Percentiles rank a stretch among this genome's conserved stretches.
phyloP scores from a whole-genome alignment of 441 rosid genomes.

The Adansonia rubrostipa region DNA sequence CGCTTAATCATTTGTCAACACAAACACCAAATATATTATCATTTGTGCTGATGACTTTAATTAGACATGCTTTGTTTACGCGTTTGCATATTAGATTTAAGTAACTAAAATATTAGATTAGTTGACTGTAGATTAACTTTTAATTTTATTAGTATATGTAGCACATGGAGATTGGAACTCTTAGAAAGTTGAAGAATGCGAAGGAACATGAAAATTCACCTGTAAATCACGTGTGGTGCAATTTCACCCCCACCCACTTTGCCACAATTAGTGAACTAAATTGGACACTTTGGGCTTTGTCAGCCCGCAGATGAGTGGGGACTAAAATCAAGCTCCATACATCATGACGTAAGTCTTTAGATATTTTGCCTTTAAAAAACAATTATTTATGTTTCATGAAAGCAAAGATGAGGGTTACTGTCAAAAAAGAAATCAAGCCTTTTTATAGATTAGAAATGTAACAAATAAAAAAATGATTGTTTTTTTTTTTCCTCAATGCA shows the following conservation, averaged over 20 bases:
- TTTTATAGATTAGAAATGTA: not conserved
- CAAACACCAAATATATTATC: not conserved
- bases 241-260: slow-evolving; percentile 36
- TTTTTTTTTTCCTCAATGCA: not conserved
- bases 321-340: not conserved
- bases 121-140: not conserved
- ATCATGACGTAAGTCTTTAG: not conserved
- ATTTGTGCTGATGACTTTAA: not conserved
- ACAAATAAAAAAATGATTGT: not conserved
- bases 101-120: not conserved
- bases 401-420: not conserved
- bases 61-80: not conserved
- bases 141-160: not conserved
- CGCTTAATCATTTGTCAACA: slow-evolving; percentile 22
- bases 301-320: slow-evolving; percentile 19
- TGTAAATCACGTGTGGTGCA: not conserved
- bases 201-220: slow-evolving; percentile 17
- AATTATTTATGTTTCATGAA: not conserved
- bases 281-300: slow-evolving; percentile 24
- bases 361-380: not conserved
- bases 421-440: not conserved
- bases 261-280: slow-evolving; percentile 26
- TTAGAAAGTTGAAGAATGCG: not conserved
- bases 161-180: no score
- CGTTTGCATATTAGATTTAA: not conserved